A percentile compares a stretch with the other conserved stretches of the same genome.
These are phyloP conservation scores for Apiotrichum akiyoshidainum DNA, from an alignment of 1,284 basidiomycete species.

Conservation along the genomic window DNA sequence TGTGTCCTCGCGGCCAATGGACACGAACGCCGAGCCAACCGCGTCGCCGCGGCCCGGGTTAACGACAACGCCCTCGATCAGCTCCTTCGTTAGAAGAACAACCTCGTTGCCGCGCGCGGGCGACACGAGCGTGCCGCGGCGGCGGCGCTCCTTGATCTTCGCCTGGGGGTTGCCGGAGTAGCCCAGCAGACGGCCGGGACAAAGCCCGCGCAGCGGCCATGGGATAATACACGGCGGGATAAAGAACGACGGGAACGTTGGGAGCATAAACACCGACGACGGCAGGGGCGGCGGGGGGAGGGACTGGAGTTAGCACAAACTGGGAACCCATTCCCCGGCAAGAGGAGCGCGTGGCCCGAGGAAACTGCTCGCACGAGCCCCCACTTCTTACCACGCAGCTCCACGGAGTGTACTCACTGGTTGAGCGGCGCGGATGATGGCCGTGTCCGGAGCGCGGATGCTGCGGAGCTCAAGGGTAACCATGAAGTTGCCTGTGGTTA, in stretches of 20 bases:
- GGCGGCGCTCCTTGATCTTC: constrained; percentile 28
- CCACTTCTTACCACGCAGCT: too few species aligned
- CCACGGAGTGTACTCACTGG: constrained; percentile 31
- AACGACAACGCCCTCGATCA: constrained; percentile 43
- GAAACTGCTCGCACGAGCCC: too few species aligned
- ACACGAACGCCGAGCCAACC: constrained; percentile 42
- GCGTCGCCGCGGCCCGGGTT: constrained; percentile 33
- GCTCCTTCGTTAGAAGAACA: constrained; percentile 41
- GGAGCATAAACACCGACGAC: constrained; percentile 24
- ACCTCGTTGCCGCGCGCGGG: constrained; percentile 37
- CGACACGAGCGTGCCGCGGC: constrained; percentile 27
- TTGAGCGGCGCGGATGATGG: constrained; percentile 39
- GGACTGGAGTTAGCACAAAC: constrained; percentile 21
- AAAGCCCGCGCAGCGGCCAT: constrained; percentile 44
- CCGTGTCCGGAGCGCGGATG: constrained; percentile 22
- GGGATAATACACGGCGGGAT: constrained; percentile 45
- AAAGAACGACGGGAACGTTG: constrained; percentile 27
- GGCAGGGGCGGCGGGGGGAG: constrained; percentile 41
- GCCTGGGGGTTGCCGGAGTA: constrained; percentile 26
- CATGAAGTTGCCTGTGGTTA: constrained; percentile 49
- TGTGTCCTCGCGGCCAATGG: constrained; percentile 45
- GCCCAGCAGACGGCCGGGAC: constrained; percentile 41
- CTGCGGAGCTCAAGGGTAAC: constrained; percentile 45
- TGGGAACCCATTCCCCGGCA: too few species aligned
- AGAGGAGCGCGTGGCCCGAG: neutral